Base-by-base conservation (phyloP, 805 yeast species). In the Saturnispora bothae region DNA sequence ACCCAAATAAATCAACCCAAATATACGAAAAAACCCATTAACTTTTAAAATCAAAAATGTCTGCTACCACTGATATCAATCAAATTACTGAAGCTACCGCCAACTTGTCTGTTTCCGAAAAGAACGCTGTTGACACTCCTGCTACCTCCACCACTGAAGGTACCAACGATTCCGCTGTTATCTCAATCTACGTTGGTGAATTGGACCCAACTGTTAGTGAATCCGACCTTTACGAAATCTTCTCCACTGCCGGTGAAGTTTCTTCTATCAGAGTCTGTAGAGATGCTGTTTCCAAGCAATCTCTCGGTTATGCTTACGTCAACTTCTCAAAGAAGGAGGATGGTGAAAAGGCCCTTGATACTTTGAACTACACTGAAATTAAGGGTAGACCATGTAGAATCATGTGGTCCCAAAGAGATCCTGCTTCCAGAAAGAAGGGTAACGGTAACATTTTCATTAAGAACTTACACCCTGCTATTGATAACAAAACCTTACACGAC, bases 391-490 rank as follows among this genome's bases (percentile, higher is more conserved):
- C 96, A 56, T 86, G 96, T 70, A 85, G 98, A 68, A 89, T 92
- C 71, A 92, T 92, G 97, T 86, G 97, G 96, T 86, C 96, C 51
- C 97, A 92, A 73, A 85, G 97, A 69, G 97, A 92, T 64, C 97
- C 98, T 49, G 74, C 95, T 46, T 64, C 78, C 56, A 83, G 98
- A 75, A 84, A 80, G 73, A 79, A 79, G 59, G 96, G 96, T 64
- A 81, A 84, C 48, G 96, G 96, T 59, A 92, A 92, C 76, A 79
- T 92, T 51, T 92, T 82, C 77, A 89, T 92, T 71, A 92, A 92
- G 79, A 92, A 92, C 77, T 78, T 92, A 68, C 96, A 89, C 66
- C 94, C 95, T 45, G 95, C 84, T 57, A 92, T 92, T 57, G 98
- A 92, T 71, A 89, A 92, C 85, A 89, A 89, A 76, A 94, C 96